A percentile compares a stretch with the other conserved stretches of the same genome.
Conservation (phyloP, 2,329 filamentous ascomycete species). For the Lasiodiplodia hormozganensis region DNA sequence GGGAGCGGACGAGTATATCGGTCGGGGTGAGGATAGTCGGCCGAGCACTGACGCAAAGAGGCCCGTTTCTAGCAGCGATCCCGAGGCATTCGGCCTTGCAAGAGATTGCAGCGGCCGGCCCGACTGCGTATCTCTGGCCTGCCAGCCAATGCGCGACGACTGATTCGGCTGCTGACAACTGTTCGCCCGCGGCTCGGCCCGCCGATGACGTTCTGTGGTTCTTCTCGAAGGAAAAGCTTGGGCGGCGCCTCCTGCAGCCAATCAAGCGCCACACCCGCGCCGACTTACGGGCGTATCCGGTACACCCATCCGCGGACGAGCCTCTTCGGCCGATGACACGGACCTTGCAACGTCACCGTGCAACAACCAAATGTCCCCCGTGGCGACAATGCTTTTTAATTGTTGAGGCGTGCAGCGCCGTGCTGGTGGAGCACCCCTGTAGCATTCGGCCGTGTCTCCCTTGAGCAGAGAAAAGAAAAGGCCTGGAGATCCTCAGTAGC, state of each 20-base stretch:
- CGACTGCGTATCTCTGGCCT: not conserved
- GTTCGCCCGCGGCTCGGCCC: slow-evolving; percentile 15
- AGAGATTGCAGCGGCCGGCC: not conserved
- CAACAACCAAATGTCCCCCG: not conserved
- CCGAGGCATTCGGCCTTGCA: not conserved
- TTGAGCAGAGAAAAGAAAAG: not conserved
- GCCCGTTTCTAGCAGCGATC: not conserved
- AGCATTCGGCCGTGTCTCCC: not conserved
- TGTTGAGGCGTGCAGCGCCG: not conserved
- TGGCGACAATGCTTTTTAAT: slow-evolving; percentile 17
- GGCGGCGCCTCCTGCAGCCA: not conserved
- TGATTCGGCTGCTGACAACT: not conserved
- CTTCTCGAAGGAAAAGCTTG: not conserved
- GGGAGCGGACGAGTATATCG: slow-evolving; percentile 14
- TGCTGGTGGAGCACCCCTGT: not conserved
- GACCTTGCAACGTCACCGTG: not conserved
- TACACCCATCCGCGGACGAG: not conserved
- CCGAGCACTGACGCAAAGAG: slow-evolving; percentile 1
- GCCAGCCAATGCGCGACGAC: not conserved
- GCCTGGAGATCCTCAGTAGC: not conserved
- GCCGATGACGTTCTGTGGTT: not conserved
- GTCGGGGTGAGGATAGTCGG: not conserved
- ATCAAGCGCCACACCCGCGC: not conserved
- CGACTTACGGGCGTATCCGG: slow-evolving; percentile 2
- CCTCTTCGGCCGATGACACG: slow-evolving; percentile 1